These are phyloP conservation scores for Mycena galericulata DNA, from an alignment of 768 basidiomycete species.

Conservation along the genomic window DNA sequence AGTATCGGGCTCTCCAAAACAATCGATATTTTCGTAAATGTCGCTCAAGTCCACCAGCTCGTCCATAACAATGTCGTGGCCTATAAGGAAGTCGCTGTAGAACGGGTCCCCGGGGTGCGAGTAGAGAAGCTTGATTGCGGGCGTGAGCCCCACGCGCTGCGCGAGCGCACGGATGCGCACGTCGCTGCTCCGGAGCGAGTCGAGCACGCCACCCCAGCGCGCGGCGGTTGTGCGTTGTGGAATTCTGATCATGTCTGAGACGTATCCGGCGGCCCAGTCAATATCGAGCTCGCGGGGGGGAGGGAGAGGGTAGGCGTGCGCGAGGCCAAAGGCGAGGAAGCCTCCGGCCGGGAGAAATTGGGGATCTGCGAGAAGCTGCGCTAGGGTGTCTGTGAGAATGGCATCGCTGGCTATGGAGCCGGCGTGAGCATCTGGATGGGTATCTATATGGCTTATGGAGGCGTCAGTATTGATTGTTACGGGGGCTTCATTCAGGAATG, in stretches of 20 bases:
- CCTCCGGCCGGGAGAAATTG: background rate
- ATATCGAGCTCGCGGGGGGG: background rate
- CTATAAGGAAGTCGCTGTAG: background rate
- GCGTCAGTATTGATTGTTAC: too few relatives aligned
- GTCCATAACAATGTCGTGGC: background rate
- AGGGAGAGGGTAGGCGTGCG: constrained; percentile 3
- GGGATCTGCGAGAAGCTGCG: background rate
- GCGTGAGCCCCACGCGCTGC: background rate
- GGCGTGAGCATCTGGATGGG: too few relatives aligned
- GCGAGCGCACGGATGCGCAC: background rate
- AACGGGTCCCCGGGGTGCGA: background rate
- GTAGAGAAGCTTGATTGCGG: background rate
- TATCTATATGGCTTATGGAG: too few relatives aligned
- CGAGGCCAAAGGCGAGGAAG: constrained; percentile 4
- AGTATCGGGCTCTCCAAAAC: too few relatives aligned
- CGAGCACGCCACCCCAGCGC: background rate
- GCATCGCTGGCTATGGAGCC: background rate
- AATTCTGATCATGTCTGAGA: too few relatives aligned
- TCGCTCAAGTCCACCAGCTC: background rate
- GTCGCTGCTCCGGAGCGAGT: background rate
- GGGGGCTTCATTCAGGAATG: too few relatives aligned
- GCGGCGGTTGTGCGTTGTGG: background rate
- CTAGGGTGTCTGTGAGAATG: background rate
- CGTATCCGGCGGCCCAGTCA: background rate
- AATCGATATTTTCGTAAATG: too few relatives aligned